phyloP scores from a whole-genome alignment of 306 rosid species.

The Quercus bicolor region DNA sequence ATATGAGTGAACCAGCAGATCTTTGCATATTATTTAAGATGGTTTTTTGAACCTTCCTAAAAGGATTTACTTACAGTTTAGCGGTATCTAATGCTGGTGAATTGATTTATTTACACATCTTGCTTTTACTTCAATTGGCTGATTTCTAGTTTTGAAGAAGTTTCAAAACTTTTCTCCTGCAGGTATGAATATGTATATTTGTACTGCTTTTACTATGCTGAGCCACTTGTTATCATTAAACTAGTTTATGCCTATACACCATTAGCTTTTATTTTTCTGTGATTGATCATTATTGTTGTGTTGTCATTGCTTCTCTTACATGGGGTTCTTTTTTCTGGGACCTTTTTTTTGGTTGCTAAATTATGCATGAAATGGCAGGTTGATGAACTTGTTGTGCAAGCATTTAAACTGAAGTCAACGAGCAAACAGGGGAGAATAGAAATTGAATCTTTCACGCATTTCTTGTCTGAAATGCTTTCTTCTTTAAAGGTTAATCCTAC shows the following conservation, averaged over 20 bases:
- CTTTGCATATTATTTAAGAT: not conserved
- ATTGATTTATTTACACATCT: not conserved
- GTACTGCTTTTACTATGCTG: not conserved
- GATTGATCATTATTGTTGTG: not conserved
- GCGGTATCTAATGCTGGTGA: too few species aligned
- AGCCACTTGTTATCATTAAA: not conserved
- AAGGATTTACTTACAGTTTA: not conserved
- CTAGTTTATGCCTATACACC: not conserved
- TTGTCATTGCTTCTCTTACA: not conserved
- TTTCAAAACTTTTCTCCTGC: not conserved
- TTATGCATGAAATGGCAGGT: conserved; percentile 42
- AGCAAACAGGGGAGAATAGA: conserved; percentile 46
- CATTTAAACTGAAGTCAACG: conserved; percentile 40
- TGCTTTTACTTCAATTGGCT: not conserved
- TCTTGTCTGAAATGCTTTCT: conserved; percentile 60
- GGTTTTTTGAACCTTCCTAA: not conserved
- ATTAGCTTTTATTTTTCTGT: not conserved
- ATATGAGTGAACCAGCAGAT: not conserved
- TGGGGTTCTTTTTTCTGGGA: not conserved
- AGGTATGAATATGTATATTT: not conserved
- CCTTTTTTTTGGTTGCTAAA: not conserved
- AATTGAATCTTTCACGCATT: conserved; percentile 52
- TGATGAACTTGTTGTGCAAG: conserved; percentile 75
- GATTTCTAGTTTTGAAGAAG: not conserved
- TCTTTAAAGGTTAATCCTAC: conserved; percentile 62